A percentile compares a stretch with the other conserved stretches of the same genome.
Evolutionary conservation across 2,329 filamentous ascomycete genomes (phyloP).

Genomic region (Neoarthrinium moseri): DNA sequence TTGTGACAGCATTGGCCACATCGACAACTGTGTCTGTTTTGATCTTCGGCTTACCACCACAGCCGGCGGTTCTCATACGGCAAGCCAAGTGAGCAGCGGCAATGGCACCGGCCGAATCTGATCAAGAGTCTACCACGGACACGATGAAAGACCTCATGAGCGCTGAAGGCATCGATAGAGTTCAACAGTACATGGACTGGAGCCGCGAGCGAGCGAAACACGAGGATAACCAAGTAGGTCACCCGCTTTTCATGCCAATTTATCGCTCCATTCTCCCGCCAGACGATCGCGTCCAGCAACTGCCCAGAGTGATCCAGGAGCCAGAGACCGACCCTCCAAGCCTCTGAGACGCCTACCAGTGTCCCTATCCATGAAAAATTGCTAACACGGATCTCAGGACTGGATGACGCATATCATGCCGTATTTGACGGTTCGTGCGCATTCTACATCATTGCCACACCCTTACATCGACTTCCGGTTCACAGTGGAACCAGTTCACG

Average conservation of each 20-base stretch:
- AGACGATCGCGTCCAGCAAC: no score
- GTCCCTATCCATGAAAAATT: neutral
- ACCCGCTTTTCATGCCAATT: neutral
- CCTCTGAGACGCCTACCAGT: neutral
- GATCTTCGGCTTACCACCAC: no score
- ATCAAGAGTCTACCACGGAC: no score
- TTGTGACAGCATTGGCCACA: no score
- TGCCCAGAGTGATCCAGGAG: no score
- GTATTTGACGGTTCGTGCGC: slow-evolving; percentile 37
- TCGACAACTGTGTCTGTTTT: no score
- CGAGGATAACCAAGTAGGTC: neutral
- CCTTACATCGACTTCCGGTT: slow-evolving; percentile 44
- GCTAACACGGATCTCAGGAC: slow-evolving; percentile 29
- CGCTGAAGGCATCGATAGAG: neutral
- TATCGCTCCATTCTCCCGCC: no score
- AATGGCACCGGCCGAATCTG: no score
- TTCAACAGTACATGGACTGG: neutral
- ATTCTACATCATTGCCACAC: slow-evolving; percentile 31
- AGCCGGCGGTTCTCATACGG: no score
- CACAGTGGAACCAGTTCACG: slow-evolving; percentile 48
- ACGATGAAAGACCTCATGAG: neutral
- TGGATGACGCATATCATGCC: slow-evolving; percentile 44
- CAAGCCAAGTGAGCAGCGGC: no score
- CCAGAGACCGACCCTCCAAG: no score
- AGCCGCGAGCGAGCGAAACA: neutral